These are phyloP conservation scores for Nicotiana paniculata DNA, from an alignment of 257 asterid species.

Conservation along the genomic window DNA sequence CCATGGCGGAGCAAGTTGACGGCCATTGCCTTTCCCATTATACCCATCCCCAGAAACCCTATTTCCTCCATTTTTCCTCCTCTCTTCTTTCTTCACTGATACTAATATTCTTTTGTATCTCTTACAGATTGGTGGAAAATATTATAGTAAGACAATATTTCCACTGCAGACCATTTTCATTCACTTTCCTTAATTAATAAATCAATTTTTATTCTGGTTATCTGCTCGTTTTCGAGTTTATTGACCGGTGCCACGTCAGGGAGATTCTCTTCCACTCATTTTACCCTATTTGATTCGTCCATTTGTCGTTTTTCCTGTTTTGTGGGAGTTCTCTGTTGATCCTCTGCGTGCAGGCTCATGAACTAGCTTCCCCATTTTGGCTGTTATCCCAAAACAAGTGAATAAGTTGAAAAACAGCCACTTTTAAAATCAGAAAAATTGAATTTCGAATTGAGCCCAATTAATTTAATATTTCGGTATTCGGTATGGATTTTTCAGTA, in stretches of 20 bases:
- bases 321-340: neutral
- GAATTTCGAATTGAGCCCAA: too few species aligned
- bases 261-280: constrained; percentile 34
- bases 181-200: neutral
- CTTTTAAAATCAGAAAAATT: too few species aligned
- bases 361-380: neutral
- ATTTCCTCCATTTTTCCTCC: constrained; percentile 61
- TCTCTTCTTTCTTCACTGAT: neutral
- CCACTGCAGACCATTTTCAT: neutral
- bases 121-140: neutral
- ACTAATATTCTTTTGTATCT: neutral
- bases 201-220: neutral
- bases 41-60: constrained; percentile 91
- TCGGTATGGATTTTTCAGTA: too few species aligned
- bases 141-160: neutral
- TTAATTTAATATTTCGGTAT: too few species aligned
- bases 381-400: too few species aligned
- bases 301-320: neutral
- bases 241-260: constrained; percentile 29
- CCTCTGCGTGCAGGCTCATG: neutral
- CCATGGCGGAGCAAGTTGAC: constrained; percentile 88
- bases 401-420: too few species aligned
- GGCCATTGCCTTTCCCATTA: constrained; percentile 98
- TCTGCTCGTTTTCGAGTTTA: constrained; percentile 8
- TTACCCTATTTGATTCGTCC: constrained; percentile 20